A percentile compares a stretch with the other conserved stretches of the same genome.
Conservation (phyloP, 768 basidiomycete species). For the Leucosporidium creatinivorum region DNA sequence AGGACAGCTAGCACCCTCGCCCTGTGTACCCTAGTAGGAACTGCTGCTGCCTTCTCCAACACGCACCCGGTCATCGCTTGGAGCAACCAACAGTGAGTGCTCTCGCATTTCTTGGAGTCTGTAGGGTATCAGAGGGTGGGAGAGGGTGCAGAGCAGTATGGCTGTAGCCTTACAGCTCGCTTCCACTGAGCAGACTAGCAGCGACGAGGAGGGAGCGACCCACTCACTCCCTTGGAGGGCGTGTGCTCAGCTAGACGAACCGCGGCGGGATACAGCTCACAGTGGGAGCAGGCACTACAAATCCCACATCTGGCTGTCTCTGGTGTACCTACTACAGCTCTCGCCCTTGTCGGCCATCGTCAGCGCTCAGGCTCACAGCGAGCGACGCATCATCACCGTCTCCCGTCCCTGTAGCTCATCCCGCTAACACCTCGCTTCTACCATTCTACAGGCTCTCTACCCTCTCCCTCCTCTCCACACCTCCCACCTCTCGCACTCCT, state of each 20-base stretch:
- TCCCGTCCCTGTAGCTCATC: background rate
- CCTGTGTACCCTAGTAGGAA: too few relatives aligned
- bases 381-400: background rate
- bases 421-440: background rate
- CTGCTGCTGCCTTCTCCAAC: background rate
- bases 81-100: conserved; percentile 7
- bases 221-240: background rate
- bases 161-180: conserved; percentile 1
- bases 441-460: background rate
- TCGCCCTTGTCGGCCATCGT: background rate
- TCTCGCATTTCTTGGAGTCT: background rate
- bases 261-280: too few relatives aligned
- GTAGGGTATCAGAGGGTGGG: background rate
- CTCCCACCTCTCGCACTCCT: background rate
- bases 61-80: conserved; percentile 20
- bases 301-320: too few relatives aligned
- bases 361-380: background rate
- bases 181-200: background rate
- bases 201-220: background rate
- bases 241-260: background rate
- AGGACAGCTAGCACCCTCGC: too few relatives aligned
- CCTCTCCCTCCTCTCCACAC: background rate
- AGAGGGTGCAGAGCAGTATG: background rate
- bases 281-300: too few relatives aligned
- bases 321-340: too few relatives aligned